Conservation (phyloP, 805 yeast species). For the Priceomyces haplophilus region DNA sequence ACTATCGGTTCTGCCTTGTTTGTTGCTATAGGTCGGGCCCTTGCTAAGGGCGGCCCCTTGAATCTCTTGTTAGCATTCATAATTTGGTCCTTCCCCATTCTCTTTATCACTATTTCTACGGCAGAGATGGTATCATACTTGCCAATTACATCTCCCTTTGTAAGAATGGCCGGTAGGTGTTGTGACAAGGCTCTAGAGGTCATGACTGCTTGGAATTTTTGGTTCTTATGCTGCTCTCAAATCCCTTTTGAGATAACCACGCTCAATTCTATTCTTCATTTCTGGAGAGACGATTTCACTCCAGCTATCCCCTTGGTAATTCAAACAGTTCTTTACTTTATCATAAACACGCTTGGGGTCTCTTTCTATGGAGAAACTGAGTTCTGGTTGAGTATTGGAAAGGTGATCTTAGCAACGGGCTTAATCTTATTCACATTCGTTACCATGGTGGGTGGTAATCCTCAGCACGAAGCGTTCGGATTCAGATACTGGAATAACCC, state of each 20-base stretch:
- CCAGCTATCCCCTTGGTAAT: slow-evolving; percentile 68
- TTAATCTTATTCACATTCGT: slow-evolving; percentile 70
- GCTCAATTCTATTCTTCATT: slow-evolving; percentile 74
- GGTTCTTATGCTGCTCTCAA: slow-evolving; percentile 69
- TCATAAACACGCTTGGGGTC: slow-evolving; percentile 72
- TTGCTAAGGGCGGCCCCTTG: slow-evolving; percentile 68
- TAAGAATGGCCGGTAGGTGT: slow-evolving; percentile 70
- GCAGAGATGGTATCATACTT: slow-evolving; percentile 79
- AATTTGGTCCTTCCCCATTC: slow-evolving; percentile 67
- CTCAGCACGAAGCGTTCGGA: slow-evolving; percentile 54
- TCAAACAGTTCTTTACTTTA: slow-evolving; percentile 59
- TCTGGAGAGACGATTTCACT: slow-evolving; percentile 73
- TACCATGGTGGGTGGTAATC: slow-evolving; percentile 88
- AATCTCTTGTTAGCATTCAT: slow-evolving; percentile 62
- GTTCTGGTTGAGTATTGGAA: slow-evolving; percentile 67
- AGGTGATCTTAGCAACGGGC: slow-evolving; percentile 72
- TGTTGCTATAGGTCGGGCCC: slow-evolving; percentile 65
- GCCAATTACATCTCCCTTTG: slow-evolving; percentile 76
- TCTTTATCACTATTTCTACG: slow-evolving; percentile 62
- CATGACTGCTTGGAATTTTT: slow-evolving; percentile 77
- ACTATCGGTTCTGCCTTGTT: slow-evolving; percentile 80
- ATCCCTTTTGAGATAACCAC: slow-evolving; percentile 84
- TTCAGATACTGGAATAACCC: slow-evolving; percentile 44
- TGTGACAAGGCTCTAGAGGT: slow-evolving; percentile 73
- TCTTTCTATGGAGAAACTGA: slow-evolving; percentile 77